Evolutionary conservation across 73 alveolate genomes (phyloP).

Genomic region (Uronychia setigera): DNA sequence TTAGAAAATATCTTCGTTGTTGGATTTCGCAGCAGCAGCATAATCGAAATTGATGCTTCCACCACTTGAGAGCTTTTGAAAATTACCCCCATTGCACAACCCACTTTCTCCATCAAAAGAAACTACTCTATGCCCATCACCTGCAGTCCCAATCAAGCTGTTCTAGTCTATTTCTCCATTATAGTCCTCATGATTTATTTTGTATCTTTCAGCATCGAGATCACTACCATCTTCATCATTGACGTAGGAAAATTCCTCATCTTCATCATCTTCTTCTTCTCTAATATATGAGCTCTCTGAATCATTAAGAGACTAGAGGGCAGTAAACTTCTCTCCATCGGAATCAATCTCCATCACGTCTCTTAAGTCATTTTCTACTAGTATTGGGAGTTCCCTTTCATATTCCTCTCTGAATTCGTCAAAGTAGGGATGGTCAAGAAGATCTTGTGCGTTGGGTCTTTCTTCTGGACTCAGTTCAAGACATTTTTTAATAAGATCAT

Average conservation of each 20-base stretch:
- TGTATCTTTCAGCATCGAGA: not conserved
- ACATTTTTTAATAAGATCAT: constrained; percentile 51
- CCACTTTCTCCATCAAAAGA: not conserved
- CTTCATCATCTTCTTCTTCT: not conserved
- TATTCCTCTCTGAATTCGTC: constrained; percentile 50
- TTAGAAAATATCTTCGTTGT: not conserved
- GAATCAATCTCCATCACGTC: constrained; percentile 3
- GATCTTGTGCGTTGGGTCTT: constrained; percentile 67
- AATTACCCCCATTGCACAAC: not conserved
- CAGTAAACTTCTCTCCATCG: constrained; percentile 10
- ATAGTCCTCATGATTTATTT: not conserved
- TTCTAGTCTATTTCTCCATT: not conserved
- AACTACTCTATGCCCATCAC: not conserved
- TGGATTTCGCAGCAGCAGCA: not conserved
- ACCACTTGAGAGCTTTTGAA: not conserved
- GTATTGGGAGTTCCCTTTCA: constrained; percentile 44
- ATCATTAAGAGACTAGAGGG: not conserved
- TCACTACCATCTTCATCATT: not conserved
- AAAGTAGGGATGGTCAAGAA: constrained; percentile 56
- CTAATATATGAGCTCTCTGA: not conserved
- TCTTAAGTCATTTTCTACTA: constrained; percentile 20
- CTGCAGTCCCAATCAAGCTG: not conserved
- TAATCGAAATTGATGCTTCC: not conserved
- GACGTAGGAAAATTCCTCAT: not conserved
- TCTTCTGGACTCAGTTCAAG: constrained; percentile 52